phyloP scores from a whole-genome alignment of 768 basidiomycete species.

The Tricholoma terreum region DNA sequence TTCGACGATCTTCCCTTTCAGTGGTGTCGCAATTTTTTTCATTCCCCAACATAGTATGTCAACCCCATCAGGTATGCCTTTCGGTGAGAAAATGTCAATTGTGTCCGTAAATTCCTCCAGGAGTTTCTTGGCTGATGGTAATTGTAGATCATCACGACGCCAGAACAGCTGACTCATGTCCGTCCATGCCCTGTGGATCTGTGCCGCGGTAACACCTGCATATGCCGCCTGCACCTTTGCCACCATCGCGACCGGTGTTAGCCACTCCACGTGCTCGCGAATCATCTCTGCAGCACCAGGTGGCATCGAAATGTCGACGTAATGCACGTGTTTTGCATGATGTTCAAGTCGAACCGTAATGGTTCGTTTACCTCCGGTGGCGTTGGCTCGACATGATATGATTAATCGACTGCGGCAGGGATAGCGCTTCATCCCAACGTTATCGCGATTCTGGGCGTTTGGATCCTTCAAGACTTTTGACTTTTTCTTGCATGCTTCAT shows the following conservation, averaged over 20 bases:
- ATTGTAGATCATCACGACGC: slow-evolving; percentile 19
- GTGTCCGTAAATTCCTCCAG: no score
- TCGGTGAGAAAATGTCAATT: slow-evolving; percentile 11
- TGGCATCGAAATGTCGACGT: slow-evolving; percentile 22
- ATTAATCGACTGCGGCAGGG: slow-evolving; percentile 15
- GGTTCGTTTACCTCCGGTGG: no score
- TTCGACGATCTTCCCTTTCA: slow-evolving; percentile 15
- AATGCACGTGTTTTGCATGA: slow-evolving; percentile 17
- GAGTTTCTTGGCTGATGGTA: slow-evolving; percentile 20
- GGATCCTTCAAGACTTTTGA: slow-evolving; percentile 9
- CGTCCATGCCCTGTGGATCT: slow-evolving; percentile 26
- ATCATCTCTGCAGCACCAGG: background rate
- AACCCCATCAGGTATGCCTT: slow-evolving; percentile 18
- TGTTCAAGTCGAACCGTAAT: slow-evolving; percentile 15
- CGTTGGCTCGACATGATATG: slow-evolving; percentile 13
- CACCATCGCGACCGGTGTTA: slow-evolving; percentile 21
- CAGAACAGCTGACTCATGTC: slow-evolving; percentile 25
- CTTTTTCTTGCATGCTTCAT: slow-evolving; percentile 1
- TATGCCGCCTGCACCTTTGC: slow-evolving; percentile 31
- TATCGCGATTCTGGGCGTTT: slow-evolving; percentile 19
- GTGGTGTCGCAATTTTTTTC: slow-evolving; percentile 11
- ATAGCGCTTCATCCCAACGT: no score
- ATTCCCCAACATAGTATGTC: slow-evolving; percentile 20
- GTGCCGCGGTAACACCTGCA: slow-evolving; percentile 20
- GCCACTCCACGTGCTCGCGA: background rate